phyloP scores from a whole-genome alignment of 2,329 filamentous ascomycete species.

The Cladorrhinum sp. region DNA sequence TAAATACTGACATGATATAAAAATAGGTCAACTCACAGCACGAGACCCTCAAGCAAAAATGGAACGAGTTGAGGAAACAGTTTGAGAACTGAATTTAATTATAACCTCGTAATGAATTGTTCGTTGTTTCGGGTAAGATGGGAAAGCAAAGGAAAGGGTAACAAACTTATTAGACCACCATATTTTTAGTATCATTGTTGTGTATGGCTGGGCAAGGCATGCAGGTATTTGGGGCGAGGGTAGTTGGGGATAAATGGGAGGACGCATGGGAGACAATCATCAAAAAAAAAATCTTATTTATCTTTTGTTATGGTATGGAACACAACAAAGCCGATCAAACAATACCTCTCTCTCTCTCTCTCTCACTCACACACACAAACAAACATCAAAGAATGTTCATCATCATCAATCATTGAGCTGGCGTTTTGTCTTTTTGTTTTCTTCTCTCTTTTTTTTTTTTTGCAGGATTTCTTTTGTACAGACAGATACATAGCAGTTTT shows the following conservation, averaged over 20 bases:
- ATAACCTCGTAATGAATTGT: not conserved
- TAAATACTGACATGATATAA: not conserved
- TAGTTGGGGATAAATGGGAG: too few relatives aligned
- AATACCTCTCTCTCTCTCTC: not conserved
- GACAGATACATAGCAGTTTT: not conserved
- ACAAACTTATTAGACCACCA: not conserved
- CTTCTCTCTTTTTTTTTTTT: not conserved
- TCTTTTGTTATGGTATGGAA: not conserved
- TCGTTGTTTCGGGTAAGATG: not conserved
- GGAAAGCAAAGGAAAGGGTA: not conserved
- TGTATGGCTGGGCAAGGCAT: not conserved
- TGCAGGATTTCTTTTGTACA: not conserved
- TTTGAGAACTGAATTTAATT: slow-evolving; percentile 41
- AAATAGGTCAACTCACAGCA: slow-evolving; percentile 59
- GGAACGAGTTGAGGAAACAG: slow-evolving; percentile 67
- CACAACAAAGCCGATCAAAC: not conserved
- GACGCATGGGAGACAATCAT: not conserved
- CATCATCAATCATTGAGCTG: not conserved
- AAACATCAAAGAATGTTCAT: not conserved
- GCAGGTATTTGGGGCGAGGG: not conserved
- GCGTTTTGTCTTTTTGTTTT: not conserved
- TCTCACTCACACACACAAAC: not conserved
- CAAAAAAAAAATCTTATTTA: not conserved
- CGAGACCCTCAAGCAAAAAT: slow-evolving; percentile 72
- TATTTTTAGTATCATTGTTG: not conserved